Conservation (phyloP, 148 eudicot species). For the Camellia lanceoleosa region DNA sequence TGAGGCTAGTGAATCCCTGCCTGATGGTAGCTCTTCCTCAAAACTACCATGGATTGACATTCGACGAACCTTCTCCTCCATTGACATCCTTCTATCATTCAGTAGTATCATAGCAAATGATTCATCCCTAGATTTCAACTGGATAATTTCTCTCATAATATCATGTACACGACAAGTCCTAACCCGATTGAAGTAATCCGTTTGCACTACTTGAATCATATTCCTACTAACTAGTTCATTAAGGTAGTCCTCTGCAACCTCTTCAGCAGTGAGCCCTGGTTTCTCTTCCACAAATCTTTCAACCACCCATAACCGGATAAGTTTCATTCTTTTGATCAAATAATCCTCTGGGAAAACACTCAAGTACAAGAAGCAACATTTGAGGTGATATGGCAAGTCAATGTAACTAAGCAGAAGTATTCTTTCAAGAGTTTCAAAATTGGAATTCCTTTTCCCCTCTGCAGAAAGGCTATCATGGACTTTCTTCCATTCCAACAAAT, state of each 20-base stretch:
- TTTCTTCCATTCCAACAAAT: constrained; percentile 8
- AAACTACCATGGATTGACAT: background rate
- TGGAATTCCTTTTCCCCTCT: constrained; percentile 2
- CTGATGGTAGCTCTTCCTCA: background rate
- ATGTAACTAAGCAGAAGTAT: constrained; percentile 14
- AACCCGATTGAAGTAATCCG: background rate
- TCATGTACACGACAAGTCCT: constrained; percentile 3
- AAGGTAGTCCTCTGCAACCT: constrained; percentile 19
- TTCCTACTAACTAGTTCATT: constrained; percentile 16
- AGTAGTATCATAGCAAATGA: background rate
- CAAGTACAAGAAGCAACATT: constrained; percentile 14
- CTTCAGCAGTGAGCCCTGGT: constrained; percentile 3
- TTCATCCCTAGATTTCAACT: constrained; percentile 3
- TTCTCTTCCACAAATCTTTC: constrained; percentile 16
- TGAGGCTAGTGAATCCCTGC: background rate
- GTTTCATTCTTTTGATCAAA: constrained; percentile 11
- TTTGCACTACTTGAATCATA: constrained; percentile 14
- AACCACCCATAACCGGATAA: constrained; percentile 13
- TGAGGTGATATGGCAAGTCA: constrained; percentile 15
- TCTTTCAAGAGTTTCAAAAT: constrained; percentile 1
- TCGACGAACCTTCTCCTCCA: constrained; percentile 3
- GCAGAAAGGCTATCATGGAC: constrained; percentile 10
- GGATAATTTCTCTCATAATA: constrained; percentile 8
- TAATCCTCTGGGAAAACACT: constrained; percentile 17
- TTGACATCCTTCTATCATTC: background rate